phyloP scores from a whole-genome alignment of 345 rosid genomes.

The Cardiospermum halicacabum region DNA sequence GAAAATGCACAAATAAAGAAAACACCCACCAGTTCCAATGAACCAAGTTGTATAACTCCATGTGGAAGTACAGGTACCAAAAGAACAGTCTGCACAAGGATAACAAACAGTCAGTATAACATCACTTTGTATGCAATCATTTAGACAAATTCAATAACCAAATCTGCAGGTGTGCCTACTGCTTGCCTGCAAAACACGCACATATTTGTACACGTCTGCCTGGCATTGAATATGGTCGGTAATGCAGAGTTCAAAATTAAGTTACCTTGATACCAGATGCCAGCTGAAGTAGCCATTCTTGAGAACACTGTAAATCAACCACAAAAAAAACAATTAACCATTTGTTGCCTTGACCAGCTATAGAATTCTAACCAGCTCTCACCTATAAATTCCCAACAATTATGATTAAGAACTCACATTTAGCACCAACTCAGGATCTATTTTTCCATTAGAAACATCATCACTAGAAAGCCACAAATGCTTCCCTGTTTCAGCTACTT shows the following conservation, averaged over 20 bases:
- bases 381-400: not conserved
- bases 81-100: slow-evolving; percentile 51
- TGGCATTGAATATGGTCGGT: slow-evolving; percentile 4
- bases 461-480: slow-evolving; percentile 44
- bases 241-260: not conserved
- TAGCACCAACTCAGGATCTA: slow-evolving; percentile 17
- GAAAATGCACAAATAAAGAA: slow-evolving; percentile 2
- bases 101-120: slow-evolving; percentile 7
- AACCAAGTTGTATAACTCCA: slow-evolving; percentile 73
- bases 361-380: not conserved
- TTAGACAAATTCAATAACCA: not conserved
- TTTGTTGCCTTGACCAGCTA: not conserved
- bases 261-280: slow-evolving; percentile 60
- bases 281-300: slow-evolving; percentile 63
- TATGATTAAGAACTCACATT: slow-evolving; percentile 27
- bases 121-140: slow-evolving; percentile 6
- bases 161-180: slow-evolving; percentile 3
- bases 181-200: not conserved
- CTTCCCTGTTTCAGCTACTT: slow-evolving; percentile 38
- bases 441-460: slow-evolving; percentile 24
- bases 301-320: slow-evolving; percentile 46
- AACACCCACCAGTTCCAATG: slow-evolving; percentile 42
- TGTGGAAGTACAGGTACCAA: slow-evolving; percentile 53
- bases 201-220: not conserved
- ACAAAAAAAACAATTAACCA: slow-evolving; percentile 12